phyloP scores from a whole-genome alignment of 495 filamentous ascomycete species.

The Usnea hakonensis region DNA sequence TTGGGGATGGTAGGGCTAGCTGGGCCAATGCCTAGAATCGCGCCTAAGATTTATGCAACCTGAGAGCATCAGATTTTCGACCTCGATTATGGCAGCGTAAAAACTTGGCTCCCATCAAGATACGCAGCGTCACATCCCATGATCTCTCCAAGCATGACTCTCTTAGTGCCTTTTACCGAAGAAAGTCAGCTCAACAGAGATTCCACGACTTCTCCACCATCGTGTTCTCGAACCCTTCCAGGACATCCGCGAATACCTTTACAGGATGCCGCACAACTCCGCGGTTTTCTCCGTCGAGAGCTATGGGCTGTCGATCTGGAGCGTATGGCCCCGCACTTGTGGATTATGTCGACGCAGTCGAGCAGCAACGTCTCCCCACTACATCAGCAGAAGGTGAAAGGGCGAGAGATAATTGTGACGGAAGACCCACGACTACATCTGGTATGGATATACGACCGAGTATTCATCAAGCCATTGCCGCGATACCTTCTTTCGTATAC shows the following conservation, averaged over 20 bases:
- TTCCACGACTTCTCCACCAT: background rate
- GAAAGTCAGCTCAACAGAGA: conserved; percentile 7
- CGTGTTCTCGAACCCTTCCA: conserved; percentile 4
- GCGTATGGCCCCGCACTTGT: conserved; percentile 23
- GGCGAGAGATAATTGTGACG: conserved; percentile 37
- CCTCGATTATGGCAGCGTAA: background rate
- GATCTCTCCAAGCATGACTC: background rate
- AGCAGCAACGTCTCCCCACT: conserved; percentile 30
- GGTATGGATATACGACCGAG: conserved; percentile 41
- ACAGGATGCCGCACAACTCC: background rate
- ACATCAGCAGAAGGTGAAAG: conserved; percentile 34
- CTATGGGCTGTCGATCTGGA: conserved; percentile 16
- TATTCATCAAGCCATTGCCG: conserved; percentile 53
- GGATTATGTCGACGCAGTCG: conserved; percentile 29
- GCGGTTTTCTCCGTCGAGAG: conserved; percentile 10
- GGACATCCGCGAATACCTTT: conserved; percentile 12
- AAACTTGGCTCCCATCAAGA: conserved; percentile 5
- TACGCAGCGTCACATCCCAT: background rate
- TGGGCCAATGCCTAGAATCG: background rate
- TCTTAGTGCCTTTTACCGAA: background rate
- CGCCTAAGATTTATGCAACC: background rate
- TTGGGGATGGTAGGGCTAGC: background rate
- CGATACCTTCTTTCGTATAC: conserved; percentile 36
- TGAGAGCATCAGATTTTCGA: background rate
- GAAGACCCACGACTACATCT: conserved; percentile 48